A percentile compares a stretch with the other conserved stretches of the same genome.
Conservation (phyloP, 148 eudicot species). For the Rhododendron ovatum region DNA sequence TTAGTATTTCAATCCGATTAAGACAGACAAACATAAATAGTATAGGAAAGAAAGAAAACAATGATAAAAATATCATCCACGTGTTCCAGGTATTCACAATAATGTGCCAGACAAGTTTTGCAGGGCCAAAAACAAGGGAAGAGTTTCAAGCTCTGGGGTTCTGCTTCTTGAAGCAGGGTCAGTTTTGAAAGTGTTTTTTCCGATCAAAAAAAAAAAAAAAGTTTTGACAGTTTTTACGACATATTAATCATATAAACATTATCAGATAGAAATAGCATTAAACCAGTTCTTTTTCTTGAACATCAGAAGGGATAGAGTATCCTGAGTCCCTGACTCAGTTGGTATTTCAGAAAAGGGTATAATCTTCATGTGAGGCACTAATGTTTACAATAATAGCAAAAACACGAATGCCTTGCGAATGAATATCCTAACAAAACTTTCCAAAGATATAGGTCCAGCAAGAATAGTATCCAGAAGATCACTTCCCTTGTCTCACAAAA, state of each 20-base stretch:
- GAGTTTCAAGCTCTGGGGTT: background rate
- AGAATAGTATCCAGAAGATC: background rate
- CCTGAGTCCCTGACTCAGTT: no score
- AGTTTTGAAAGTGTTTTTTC: background rate
- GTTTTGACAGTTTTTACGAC: background rate
- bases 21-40: background rate
- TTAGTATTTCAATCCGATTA: background rate
- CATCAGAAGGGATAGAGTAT: background rate
- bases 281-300: background rate
- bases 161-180: background rate
- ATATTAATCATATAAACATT: background rate
- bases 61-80: background rate
- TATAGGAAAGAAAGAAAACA: background rate
- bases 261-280: background rate
- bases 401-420: no score
- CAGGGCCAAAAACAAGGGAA: background rate
- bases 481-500: background rate
- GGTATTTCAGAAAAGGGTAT: background rate
- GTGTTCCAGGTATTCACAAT: background rate
- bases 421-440: background rate
- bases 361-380: background rate
- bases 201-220: no score
- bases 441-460: background rate
- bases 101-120: background rate
- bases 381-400: background rate